Percentiles rank a stretch among this genome's conserved stretches.
Conservation (phyloP, 345 rosid species). For the Eucalyptus pauciflora region DNA sequence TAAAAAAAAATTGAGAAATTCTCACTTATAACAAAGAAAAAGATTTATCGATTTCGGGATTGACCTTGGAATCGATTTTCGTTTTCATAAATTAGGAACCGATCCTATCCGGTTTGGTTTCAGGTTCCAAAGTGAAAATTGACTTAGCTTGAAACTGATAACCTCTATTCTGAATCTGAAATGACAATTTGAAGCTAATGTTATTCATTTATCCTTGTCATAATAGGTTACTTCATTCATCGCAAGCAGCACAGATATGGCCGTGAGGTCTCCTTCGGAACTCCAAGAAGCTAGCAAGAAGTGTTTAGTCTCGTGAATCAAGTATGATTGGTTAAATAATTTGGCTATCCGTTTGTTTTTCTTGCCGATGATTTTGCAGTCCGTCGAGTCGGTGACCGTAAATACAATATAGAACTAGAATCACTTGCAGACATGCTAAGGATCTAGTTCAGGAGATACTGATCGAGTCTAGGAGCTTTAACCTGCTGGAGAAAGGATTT, state of each 20-base stretch:
- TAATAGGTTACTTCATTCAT: neutral
- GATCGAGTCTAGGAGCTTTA: neutral
- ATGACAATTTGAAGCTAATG: neutral
- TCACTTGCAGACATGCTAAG: neutral
- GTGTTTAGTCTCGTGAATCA: neutral
- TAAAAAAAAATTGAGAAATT: too few relatives aligned
- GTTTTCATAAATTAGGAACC: too few relatives aligned
- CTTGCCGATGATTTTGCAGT: neutral
- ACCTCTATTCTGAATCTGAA: neutral
- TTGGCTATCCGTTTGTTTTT: neutral
- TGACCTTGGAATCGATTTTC: too few relatives aligned
- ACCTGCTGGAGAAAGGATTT: too few relatives aligned
- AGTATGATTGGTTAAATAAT: neutral
- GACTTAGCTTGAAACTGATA: accelerated
- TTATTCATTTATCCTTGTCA: neutral
- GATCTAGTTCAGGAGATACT: neutral
- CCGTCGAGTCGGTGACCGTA: neutral
- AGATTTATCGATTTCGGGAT: too few relatives aligned
- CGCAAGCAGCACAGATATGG: neutral
- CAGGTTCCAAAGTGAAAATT: too few relatives aligned
- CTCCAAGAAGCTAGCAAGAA: neutral
- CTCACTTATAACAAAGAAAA: neutral
- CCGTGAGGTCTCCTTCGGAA: neutral
- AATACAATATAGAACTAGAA: neutral
- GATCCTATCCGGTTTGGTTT: too few relatives aligned